Evolutionary conservation across 208 protist species (phyloP).

Genomic region (Acanthamoeba castellanii): DNA sequence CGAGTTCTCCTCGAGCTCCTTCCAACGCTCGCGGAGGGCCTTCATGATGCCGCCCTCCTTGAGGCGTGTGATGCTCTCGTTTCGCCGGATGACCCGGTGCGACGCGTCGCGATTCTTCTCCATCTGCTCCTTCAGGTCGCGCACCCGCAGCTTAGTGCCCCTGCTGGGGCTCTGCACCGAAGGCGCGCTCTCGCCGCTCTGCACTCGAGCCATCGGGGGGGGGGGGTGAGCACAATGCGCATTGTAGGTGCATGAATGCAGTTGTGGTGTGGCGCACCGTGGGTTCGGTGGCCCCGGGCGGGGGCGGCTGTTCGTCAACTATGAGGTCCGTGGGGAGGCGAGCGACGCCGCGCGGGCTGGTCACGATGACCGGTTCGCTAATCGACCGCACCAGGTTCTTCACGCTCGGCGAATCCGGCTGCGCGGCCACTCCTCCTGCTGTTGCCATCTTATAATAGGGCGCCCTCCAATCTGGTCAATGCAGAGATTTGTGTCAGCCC

Average conservation of each 20-base stretch:
- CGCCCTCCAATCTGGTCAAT: no score
- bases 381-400: background rate
- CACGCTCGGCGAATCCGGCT: no score
- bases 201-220: background rate
- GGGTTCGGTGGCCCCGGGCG: background rate
- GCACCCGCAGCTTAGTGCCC: constrained; percentile 8
- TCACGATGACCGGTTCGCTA: background rate
- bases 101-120: background rate
- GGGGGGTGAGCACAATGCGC: background rate
- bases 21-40: constrained; percentile 39
- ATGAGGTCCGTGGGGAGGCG: background rate
- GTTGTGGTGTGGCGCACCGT: no score
- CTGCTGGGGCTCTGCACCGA: background rate
- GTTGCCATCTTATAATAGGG: background rate
- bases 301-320: background rate
- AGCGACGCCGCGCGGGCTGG: background rate
- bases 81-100: constrained; percentile 6
- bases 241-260: no score
- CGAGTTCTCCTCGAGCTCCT: constrained; percentile 32
- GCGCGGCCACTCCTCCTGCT: background rate
- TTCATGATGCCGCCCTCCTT: constrained; percentile 55
- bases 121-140: constrained; percentile 46
- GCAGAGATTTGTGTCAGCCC: no score
- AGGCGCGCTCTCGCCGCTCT: background rate
- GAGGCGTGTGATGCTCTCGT: constrained; percentile 10